Base-by-base conservation (phyloP, 148 eudicot genomes). In the Cornus suecica region DNA sequence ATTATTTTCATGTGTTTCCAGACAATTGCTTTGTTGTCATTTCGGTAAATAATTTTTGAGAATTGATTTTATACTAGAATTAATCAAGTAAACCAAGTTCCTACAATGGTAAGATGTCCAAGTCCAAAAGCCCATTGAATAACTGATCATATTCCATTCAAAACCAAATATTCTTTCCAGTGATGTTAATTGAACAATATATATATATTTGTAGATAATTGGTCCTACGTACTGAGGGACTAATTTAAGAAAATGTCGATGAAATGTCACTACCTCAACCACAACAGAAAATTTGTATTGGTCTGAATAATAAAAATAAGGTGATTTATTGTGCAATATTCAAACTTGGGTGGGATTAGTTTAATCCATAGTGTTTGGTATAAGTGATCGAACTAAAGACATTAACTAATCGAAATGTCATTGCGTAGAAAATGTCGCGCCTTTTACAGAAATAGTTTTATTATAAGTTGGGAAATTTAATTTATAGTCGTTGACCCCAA, bases 211-310 rank as follows among this genome's bases (percentile, higher is more conserved):
- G 42, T 37, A 37, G 42, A 10, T 37, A 37, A 37, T 37, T 37
- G 69, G 77, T 22, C 62, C 62, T 20, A 20, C 31, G 37, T 3
- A 27, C 18, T 73, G 11, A n/a, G n/a, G n/a, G n/a, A n/a, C n/a
- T 28, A 29, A 37, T 10, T 9, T 1, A 54, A 72, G 30, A n/a
- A 24, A 31, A 63, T 10, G 4, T 25, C 18, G 76, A 74, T 73
- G 37, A 73, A 23, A 73, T 73, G 68, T 73, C 76, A 73, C 68
- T 41, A 32, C 66, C 75, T 72, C 51, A 31, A 56, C 66, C 66
- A 32, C n/a, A 11, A 32, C 32, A 34, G 24, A 10, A 23, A 32
- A 24, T 60, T 60, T 58, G 62, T 58, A n/a, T 58, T 58, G 23
- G 8, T 58, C n/a, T 58, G 62, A 25, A 58, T 20, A 37, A 3